Base-by-base conservation (phyloP, 2,329 filamentous ascomycete species). In the Cladorrhinum sp. region DNA sequence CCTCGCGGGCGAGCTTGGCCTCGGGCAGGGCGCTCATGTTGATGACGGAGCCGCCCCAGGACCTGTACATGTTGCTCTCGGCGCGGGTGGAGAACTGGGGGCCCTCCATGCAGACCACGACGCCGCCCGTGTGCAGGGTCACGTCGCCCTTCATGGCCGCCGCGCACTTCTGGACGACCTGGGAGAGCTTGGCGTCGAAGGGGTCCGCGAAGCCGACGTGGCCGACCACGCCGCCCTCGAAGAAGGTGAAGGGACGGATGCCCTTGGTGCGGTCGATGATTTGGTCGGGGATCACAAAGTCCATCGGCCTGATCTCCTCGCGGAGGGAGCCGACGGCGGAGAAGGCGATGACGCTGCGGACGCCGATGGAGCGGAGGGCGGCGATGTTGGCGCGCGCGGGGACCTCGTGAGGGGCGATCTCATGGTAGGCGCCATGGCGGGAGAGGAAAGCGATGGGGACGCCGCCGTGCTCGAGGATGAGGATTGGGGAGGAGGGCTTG, bases 21-120 rank as follows among this genome's bases (percentile, higher is more conserved):
- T 99, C 95, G 20, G 95, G 95, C 16, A 99, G 83, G 13, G 89
- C 89, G 50, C 91, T 96, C 95, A 99, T 99, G 84, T 98, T 98
- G 82, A 99, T 98, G 57, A 98, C 91, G 66, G 85, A 90, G 68
- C 93, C 93, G 69, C 93, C 93, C 91, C 92, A 97, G 62, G 86
- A 82, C 68, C 95, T 91, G 82, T 99, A 99, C 79, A 99, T 86
- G 77, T 96, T 87, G 60, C 90, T 95, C 79, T 99, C 95, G 61
- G 95, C 93, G 64, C 95, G 92, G 18, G 95, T 98, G 63, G 90
- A 95, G 83, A 99, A 99, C 70, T 96, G 92, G 20, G 95, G 95
- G n/a, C 95, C 95, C 83, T 99, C 95, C 90, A 99, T 99, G 79
- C 93, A 96, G 69, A 99, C 82, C 62, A 98, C 78, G 1, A 89